phyloP scores from a whole-genome alignment of 2,329 filamentous ascomycete species.

The Colletotrichum australisinense region DNA sequence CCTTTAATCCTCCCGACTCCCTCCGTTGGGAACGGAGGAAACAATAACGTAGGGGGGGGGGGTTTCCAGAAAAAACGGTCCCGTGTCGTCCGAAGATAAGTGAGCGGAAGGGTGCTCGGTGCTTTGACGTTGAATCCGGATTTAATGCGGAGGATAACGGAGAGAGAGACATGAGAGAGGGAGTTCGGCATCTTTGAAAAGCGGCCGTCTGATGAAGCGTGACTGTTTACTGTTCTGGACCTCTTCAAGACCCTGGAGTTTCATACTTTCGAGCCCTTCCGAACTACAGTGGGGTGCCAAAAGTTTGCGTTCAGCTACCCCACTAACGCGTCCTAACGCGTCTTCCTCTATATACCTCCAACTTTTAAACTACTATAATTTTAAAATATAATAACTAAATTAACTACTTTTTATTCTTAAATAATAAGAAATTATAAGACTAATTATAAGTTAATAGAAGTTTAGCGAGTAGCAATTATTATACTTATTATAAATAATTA shows the following conservation, averaged over 20 bases:
- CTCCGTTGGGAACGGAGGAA: background rate
- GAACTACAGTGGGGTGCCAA: too few relatives aligned
- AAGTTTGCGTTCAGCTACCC: too few relatives aligned
- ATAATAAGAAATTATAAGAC: too few relatives aligned
- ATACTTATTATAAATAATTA: too few relatives aligned
- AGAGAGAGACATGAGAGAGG: background rate
- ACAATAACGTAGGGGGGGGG: background rate
- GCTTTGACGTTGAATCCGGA: constrained; percentile 9
- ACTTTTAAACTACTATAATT: too few relatives aligned
- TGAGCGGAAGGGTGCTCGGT: background rate
- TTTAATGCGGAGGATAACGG: background rate
- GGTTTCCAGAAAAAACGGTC: constrained; percentile 3
- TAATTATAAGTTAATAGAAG: too few relatives aligned
- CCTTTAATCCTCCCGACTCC: background rate
- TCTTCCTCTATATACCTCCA: too few relatives aligned
- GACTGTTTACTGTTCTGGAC: background rate
- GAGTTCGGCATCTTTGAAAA: constrained; percentile 15
- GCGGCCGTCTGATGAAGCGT: background rate
- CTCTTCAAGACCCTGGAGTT: background rate
- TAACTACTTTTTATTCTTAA: too few relatives aligned
- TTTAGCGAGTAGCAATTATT: too few relatives aligned
- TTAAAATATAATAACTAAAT: too few relatives aligned
- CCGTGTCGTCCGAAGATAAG: constrained; percentile 27
- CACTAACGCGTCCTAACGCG: too few relatives aligned
- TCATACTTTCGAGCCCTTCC: background rate